A percentile compares a stretch with the other conserved stretches of the same genome.
phyloP scores from a whole-genome alignment of 2,329 filamentous ascomycete species.

The Zopfia rhizophila region DNA sequence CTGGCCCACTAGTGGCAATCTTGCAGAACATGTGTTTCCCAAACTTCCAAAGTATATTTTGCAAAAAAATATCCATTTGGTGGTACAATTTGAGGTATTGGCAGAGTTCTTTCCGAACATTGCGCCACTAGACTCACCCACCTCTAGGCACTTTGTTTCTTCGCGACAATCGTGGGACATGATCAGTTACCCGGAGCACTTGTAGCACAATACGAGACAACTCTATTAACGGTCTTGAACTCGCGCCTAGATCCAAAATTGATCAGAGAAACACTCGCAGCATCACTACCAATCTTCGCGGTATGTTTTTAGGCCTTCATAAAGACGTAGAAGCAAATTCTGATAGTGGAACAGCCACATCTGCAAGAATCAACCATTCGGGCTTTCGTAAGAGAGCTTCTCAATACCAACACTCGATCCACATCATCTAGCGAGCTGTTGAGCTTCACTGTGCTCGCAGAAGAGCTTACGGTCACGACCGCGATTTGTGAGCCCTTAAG shows the following conservation, averaged over 20 bases:
- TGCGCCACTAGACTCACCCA: not conserved
- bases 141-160: slow-evolving; percentile 36
- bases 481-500: slow-evolving; percentile 26
- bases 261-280: slow-evolving; percentile 30
- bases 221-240: slow-evolving; percentile 20
- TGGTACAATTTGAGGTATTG: slow-evolving; percentile 40
- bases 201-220: slow-evolving; percentile 34
- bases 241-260: slow-evolving; percentile 19
- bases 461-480: slow-evolving; percentile 28
- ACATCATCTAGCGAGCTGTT: slow-evolving; percentile 15
- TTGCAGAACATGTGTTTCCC: slow-evolving; percentile 29
- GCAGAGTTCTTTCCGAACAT: not conserved
- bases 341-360: slow-evolving; percentile 25
- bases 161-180: slow-evolving; percentile 36
- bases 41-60: slow-evolving; percentile 44
- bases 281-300: slow-evolving; percentile 38
- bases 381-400: slow-evolving; percentile 24
- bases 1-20: slow-evolving; percentile 35
- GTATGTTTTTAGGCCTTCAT: slow-evolving; percentile 21
- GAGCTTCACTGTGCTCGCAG: slow-evolving; percentile 24
- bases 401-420: slow-evolving; percentile 25
- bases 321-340: not conserved
- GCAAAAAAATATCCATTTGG: slow-evolving; percentile 26
- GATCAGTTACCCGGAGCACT: slow-evolving; percentile 28
- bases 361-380: slow-evolving; percentile 27